phyloP scores from a whole-genome alignment of 2,329 filamentous ascomycete species.

The Pezicula carpinea region DNA sequence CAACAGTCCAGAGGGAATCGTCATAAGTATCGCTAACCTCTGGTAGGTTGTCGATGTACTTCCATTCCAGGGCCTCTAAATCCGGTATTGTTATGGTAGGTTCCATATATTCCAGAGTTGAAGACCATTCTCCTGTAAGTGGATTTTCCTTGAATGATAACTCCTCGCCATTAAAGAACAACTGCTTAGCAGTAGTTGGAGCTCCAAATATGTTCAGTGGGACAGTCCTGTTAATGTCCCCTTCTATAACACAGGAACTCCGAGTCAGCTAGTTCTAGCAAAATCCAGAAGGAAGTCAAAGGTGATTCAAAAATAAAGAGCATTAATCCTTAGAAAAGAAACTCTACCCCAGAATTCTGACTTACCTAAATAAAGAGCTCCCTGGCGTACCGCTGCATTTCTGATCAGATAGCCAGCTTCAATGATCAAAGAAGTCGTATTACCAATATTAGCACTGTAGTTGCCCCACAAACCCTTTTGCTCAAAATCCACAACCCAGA shows the following conservation, averaged over 20 bases:
- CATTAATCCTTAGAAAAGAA: too few species aligned
- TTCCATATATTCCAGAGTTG: slow-evolving; percentile 41
- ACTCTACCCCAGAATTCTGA: too few species aligned
- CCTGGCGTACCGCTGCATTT: slow-evolving; percentile 47
- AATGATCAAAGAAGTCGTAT: slow-evolving; percentile 41
- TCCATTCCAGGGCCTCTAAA: slow-evolving; percentile 57
- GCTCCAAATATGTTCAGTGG: slow-evolving; percentile 62
- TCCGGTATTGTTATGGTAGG: slow-evolving; percentile 51
- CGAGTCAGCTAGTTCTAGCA: too few species aligned
- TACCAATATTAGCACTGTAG: neutral
- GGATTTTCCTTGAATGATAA: slow-evolving; percentile 20
- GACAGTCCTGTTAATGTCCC: slow-evolving; percentile 66
- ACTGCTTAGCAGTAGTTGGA: slow-evolving; percentile 53
- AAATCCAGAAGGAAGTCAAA: too few species aligned
- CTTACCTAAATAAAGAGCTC: too few species aligned
- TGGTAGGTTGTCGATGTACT: slow-evolving; percentile 63
- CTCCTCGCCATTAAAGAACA: slow-evolving; percentile 38
- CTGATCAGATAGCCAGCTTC: slow-evolving; percentile 60
- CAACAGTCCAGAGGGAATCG: slow-evolving; percentile 62
- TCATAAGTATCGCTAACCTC: slow-evolving; percentile 59
- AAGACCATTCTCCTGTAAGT: slow-evolving; percentile 38
- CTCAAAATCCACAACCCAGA: slow-evolving; percentile 44
- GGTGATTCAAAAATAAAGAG: too few species aligned
- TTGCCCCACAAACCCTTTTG: neutral
- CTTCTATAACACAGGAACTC: too few species aligned